Evolutionary conservation across 2,329 filamentous ascomycete species (phyloP).

Genomic region (Cladophialophora carrionii): DNA sequence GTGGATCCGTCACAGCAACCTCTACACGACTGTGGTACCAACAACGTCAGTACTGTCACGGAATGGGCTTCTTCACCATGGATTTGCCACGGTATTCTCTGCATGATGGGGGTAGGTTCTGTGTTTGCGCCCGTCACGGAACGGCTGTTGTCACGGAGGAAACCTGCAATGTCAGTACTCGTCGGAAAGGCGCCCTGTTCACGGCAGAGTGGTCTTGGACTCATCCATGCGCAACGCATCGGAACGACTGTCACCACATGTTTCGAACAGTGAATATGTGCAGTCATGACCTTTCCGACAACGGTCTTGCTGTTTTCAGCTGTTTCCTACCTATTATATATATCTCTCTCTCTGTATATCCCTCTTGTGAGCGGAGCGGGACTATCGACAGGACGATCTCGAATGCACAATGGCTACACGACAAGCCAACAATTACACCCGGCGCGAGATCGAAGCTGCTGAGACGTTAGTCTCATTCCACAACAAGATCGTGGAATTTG

Average conservation of each 20-base stretch:
- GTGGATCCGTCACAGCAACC: too few relatives aligned
- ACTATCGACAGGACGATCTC: background rate
- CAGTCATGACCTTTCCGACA: background rate
- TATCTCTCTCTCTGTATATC: background rate
- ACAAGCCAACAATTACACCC: background rate
- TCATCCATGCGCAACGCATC: background rate
- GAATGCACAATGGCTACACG: background rate
- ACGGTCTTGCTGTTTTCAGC: background rate
- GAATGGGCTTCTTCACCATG: too few relatives aligned
- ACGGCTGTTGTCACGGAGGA: background rate
- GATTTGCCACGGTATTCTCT: too few relatives aligned
- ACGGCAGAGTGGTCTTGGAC: background rate
- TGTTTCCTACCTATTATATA: background rate
- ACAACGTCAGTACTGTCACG: too few relatives aligned
- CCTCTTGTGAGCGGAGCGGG: background rate
- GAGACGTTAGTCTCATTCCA: slow-evolving; percentile 5
- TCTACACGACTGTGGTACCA: too few relatives aligned
- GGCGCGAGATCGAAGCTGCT: slow-evolving; percentile 5
- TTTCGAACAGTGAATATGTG: background rate
- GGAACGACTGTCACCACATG: background rate
- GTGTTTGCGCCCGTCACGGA: too few relatives aligned
- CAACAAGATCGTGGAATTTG: background rate
- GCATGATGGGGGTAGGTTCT: too few relatives aligned
- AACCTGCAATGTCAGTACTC: too few relatives aligned
- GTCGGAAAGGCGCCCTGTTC: background rate